Evolutionary conservation across 1,284 basidiomycete genomes (phyloP), one percentile per base, ranked within the genome.

Genomic region (Albatrellus sp.): DNA sequence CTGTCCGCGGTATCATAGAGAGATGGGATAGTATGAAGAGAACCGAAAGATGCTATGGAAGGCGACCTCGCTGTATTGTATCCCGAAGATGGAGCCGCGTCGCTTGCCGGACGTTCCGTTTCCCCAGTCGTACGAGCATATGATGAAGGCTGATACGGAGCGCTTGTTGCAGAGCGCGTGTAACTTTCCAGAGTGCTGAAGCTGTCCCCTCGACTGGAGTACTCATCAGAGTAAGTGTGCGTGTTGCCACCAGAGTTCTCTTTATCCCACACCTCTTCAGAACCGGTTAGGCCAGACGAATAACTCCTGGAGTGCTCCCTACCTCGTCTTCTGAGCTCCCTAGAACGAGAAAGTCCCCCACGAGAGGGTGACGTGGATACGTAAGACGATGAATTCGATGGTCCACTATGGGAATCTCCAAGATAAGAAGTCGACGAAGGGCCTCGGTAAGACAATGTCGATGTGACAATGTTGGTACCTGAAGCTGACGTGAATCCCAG

Each of bases 311-410:
- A 61, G 14, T 55, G 64, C 10, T 64, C 58, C 11, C 69, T 62
- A 3, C 70, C 62, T 29, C 76, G 65, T 43, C 81, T 64, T 40
- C 77, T 63, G 6, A 85, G 67, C 32, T 70, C 81, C 6, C 73
- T 61, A 1, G 74, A 71, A 20, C 82, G 68, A 6, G 75, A 73
- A 17, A 86, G 54, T 1, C 61, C 52, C 1, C 57, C 57, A 11
- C 60, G 57, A 10, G 64, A 65, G 1, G 61, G 62, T 0, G 63
- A 61, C 9, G 54, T 51, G 0, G 60, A 53, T 2, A 53, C 24
- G 58, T 52, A 31, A 55, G 50, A 28, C 49, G 43, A 44, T 57
- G 51, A 12, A 52, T 55, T 37, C 55, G 58, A 13, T 12, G 39
- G 0, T 64, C 63, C 3, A 64, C 64, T 16, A 69, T 69, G 48